Base-by-base conservation (phyloP, 148 eudicot genomes). In the Rheum nobile region DNA sequence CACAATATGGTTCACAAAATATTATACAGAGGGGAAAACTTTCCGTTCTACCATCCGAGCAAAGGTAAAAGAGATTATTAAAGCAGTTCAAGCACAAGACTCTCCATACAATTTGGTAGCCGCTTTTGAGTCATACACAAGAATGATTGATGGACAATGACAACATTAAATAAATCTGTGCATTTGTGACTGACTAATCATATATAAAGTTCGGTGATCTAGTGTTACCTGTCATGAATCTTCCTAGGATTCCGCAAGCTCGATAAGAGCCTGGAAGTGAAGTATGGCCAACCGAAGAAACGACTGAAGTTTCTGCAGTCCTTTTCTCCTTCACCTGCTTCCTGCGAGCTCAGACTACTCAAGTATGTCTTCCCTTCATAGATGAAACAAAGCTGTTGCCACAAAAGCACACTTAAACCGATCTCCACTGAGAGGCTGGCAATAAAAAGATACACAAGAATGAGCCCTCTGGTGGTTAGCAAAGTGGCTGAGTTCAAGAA, bases 381-480 rank as follows among this genome's bases (percentile, higher is more conserved):
- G 73, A 95, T 88, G 74, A 79, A 95, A 71, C 83, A 85, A 54
- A 95, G 92, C 71, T 95, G 99, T 78, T 95, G 97, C 97, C 97
- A 95, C 80, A 95, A 76, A 42, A 95, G 96, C 80, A 95, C 89
- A 71, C 76, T 72, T 68, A 95, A 80, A 74, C 99, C 97, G 48
- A 87, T 85, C 80, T 80, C 87, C 77, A 95, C 90, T 0, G 97
- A 86, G 16, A 95, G 55, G 77, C 99, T 85, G 75, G 97, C 84
- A 28, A 95, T 70, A 74, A 90, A 90, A 21, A 95, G 89, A 85
- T 95, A 95, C 47, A 89, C 77, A 47, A 95, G 93, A 72, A 95
- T 72, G 24, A 90, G 83, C 77, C 94, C 94, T 83, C 93, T 87
- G 4, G 82, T 16, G 17, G 97, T 79, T 43, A 91, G 75, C 71